Base-by-base conservation (phyloP, 192 early-diverging fungal species). In the Coemansia biformis region DNA sequence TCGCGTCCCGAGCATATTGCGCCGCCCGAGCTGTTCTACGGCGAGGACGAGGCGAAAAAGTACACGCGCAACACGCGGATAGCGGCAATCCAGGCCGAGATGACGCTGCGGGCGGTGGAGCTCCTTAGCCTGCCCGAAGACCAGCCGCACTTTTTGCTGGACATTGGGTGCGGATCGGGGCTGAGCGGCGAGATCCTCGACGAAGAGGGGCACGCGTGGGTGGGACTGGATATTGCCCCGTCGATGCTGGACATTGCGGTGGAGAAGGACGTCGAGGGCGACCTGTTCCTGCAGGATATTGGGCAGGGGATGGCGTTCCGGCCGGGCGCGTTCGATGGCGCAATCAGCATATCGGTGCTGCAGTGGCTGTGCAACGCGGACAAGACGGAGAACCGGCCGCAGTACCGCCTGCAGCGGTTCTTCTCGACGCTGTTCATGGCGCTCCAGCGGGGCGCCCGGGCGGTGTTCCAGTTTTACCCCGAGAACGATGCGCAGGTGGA, bases 341-440 rank as follows among this genome's bases (percentile, higher is more conserved):
- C 86, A 28, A 92, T 96, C 41, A 89, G 86, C 57, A 83, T 99
- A 32, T 98, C 96, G 0, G 93, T 94, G 5, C 59, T 99, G 23
- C 96, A 99, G 69, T 99, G 93, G 96, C 83, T 99, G 21, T 99
- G 93, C 60, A 99, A 99, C 62, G 93, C 96, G 7, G 96, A 99
- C 77, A 88, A 88, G 57, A 63, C 77, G n/a, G 82, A 81, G 50
- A 87, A 99, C 59, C 76, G 80, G 43, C 96, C 96, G 17, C 80
- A 86, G 46, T 75, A 83, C 11, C 83, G 96, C 12, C 70, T 99
- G 14, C 70, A 69, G 35, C 79, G 91, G 14, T 99, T 99, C 71
- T 99, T 99, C 51, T 81, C 85, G 9, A 91, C 93, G 8, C 69
- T 97, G 21, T 97, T 92, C 56, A 89, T 89, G n/a, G 77, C 89